Evolutionary conservation across 805 yeast genomes (phyloP).

Genomic region (Pichia nanzhaoensis): DNA sequence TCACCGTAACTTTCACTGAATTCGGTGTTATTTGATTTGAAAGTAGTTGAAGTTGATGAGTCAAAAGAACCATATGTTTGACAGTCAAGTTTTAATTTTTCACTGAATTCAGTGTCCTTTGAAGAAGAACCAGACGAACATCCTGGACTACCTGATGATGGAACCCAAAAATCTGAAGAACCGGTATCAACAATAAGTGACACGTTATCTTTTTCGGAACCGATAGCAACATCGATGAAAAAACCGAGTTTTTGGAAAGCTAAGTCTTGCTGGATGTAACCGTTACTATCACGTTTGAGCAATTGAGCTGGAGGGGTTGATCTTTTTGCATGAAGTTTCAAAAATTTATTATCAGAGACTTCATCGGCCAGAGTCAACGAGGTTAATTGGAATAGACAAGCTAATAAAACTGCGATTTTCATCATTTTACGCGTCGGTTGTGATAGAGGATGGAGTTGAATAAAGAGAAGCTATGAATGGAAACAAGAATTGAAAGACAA

Average conservation of each 20-base stretch:
- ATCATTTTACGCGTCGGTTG: no score
- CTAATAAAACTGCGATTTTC: no score
- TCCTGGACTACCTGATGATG: slow-evolving; percentile 68
- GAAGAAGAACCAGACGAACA: slow-evolving; percentile 39
- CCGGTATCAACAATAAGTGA: slow-evolving; percentile 96
- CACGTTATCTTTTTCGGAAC: slow-evolving; percentile 92
- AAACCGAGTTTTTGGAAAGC: neutral
- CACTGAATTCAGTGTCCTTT: slow-evolving; percentile 27
- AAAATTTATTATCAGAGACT: neutral
- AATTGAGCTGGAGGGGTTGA: neutral
- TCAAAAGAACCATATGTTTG: neutral
- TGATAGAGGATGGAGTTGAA: no score
- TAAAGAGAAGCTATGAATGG: no score
- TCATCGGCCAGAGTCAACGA: no score
- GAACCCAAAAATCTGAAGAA: slow-evolving; percentile 95
- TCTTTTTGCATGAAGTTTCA: neutral
- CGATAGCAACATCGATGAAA: slow-evolving; percentile 72
- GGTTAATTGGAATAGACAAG: no score
- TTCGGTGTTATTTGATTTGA: slow-evolving; percentile 31
- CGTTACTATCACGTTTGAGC: neutral
- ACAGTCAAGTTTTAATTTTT: neutral
- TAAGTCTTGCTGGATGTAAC: neutral
- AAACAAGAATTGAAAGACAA: no score
- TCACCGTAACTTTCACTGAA: slow-evolving; percentile 42
- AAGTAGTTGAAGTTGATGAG: slow-evolving; percentile 28